These are phyloP conservation scores for Podila minutissima DNA, from an alignment of 192 early-diverging fungal genomes.

Conservation along the genomic window DNA sequence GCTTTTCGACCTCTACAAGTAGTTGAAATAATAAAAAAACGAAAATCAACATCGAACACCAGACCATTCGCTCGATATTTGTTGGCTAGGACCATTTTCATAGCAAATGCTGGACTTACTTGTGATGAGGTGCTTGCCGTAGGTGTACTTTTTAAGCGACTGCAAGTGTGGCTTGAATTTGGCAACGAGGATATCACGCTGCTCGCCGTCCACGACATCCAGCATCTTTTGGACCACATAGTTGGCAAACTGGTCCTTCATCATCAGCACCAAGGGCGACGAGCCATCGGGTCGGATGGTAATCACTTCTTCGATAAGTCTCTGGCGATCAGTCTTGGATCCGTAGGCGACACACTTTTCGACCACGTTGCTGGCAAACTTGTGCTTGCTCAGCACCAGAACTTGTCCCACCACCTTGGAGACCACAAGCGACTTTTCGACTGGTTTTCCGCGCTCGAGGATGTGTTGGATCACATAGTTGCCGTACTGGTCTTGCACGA, in stretches of 20 bases:
- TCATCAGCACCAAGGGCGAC: constrained; percentile 86
- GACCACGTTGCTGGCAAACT: constrained; percentile 98
- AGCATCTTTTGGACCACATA: constrained; percentile 99
- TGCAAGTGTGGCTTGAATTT: constrained; percentile 93
- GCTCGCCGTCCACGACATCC: constrained; percentile 91
- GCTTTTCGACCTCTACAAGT: constrained; percentile 13
- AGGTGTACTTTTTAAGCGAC: constrained; percentile 94
- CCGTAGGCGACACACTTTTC: constrained; percentile 97
- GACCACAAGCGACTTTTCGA: constrained; percentile 87
- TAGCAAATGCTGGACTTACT: constrained; percentile 43
- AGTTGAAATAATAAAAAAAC: background rate
- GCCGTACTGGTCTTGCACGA: constrained; percentile 98
- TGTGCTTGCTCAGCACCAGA: constrained; percentile 92
- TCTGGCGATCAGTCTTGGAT: constrained; percentile 80
- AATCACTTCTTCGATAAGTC: constrained; percentile 92
- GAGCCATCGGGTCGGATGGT: constrained; percentile 74
- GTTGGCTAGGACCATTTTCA: background rate
- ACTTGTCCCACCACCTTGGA: constrained; percentile 91
- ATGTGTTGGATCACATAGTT: constrained; percentile 99
- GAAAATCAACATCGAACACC: background rate
- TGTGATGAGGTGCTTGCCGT: constrained; percentile 93
- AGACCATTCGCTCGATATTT: background rate
- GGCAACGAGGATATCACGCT: constrained; percentile 81
- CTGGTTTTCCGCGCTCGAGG: constrained; percentile 89
- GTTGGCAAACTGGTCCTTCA: constrained; percentile 99